A percentile compares a stretch with the other conserved stretches of the same genome.
phyloP scores from a whole-genome alignment of 2,329 filamentous ascomycete genomes.

The Diaporthe sp. region DNA sequence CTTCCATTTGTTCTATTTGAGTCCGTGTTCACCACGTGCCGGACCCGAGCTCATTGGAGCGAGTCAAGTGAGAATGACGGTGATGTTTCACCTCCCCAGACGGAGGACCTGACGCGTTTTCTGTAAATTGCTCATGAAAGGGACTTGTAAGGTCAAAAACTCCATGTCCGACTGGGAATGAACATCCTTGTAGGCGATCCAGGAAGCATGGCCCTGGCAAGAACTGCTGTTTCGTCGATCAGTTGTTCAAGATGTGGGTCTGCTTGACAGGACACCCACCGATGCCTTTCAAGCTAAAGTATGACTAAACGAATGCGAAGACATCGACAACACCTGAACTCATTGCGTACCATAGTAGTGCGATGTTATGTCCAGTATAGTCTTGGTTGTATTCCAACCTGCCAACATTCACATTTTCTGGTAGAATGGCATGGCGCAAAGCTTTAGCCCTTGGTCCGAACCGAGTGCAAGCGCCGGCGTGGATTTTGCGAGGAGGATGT shows the following conservation, averaged over 20 bases:
- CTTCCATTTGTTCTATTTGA: constrained; percentile 2
- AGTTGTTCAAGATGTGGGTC: not conserved
- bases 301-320: not conserved
- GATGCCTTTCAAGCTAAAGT: not conserved
- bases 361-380: too few relatives aligned
- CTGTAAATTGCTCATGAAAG: constrained; percentile 11
- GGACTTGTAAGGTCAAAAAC: not conserved
- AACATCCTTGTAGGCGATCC: constrained; percentile 9
- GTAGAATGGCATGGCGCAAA: not conserved
- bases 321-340: not conserved
- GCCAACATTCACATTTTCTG: not conserved
- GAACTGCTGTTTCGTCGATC: constrained; percentile 17
- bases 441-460: not conserved
- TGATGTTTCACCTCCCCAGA: constrained; percentile 12
- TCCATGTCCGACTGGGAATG: not conserved
- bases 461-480: constrained; percentile 1
- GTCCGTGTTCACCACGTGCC: not conserved
- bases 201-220: not conserved
- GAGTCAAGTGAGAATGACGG: not conserved
- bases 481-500: not conserved
- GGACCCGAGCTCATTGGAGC: not conserved
- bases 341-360: too few relatives aligned
- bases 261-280: not conserved
- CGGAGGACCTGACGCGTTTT: not conserved
- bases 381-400: not conserved